Evolutionary conservation across 495 filamentous ascomycete species (phyloP).

Genomic region (Gamarada debralockiae): DNA sequence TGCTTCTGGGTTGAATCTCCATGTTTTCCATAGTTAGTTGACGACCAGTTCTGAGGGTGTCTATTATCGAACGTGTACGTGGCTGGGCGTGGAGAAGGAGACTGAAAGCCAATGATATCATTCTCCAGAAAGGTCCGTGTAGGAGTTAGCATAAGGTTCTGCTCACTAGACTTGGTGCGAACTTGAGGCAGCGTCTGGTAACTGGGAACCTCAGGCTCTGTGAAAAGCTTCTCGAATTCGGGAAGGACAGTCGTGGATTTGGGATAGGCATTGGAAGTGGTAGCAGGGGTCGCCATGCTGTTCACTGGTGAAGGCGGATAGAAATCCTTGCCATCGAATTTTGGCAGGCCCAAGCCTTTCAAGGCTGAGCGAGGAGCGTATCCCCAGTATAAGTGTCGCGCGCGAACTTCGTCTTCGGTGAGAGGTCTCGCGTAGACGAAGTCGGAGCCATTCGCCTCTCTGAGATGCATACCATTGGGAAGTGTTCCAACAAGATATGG

Average conservation of each 20-base stretch:
- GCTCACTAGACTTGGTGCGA: neutral
- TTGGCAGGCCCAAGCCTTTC: constrained; percentile 39
- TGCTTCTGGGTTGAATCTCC: neutral
- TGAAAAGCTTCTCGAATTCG: constrained; percentile 14
- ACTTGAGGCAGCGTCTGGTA: constrained; percentile 14
- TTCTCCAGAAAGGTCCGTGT: neutral
- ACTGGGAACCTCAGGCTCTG: constrained; percentile 10
- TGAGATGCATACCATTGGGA: constrained; percentile 10
- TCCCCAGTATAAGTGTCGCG: constrained; percentile 48
- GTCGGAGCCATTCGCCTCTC: constrained; percentile 25
- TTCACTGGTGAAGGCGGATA: constrained; percentile 49
- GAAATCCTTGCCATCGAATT: constrained; percentile 54
- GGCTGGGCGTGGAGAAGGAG: neutral
- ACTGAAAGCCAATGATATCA: neutral
- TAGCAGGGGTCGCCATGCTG: constrained; percentile 6
- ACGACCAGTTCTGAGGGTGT: neutral
- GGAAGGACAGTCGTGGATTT: neutral
- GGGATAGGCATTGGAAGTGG: neutral
- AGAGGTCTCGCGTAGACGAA: constrained; percentile 43
- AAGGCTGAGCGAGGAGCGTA: constrained; percentile 35
- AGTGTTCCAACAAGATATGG: constrained; percentile 25
- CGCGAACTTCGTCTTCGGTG: constrained; percentile 44
- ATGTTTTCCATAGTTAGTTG: neutral
- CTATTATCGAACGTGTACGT: neutral
- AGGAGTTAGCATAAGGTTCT: neutral